Base-by-base conservation (phyloP, 2,329 filamentous ascomycete genomes). In the Colletotrichum coccodes region DNA sequence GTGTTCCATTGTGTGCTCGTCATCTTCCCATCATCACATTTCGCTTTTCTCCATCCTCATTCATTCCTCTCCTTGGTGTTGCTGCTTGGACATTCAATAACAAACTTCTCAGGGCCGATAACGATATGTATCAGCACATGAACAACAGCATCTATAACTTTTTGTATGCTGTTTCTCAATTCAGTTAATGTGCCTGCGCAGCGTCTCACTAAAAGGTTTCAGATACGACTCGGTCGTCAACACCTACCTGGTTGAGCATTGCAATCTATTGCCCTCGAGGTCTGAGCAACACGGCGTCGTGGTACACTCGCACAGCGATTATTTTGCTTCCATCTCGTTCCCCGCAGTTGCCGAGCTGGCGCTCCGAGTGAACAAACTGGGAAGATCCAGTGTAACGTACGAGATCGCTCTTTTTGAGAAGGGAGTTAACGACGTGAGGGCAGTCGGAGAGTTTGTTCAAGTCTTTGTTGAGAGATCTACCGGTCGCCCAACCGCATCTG, bases 81-180 rank as follows among this genome's bases (percentile, higher is more conserved):
- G 34, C 30, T 54, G 57, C 44, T 54, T 40, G 52, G 30, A 23
- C 44, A 65, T 52, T 65, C 56, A 50, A 53, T 70, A 60, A 71
- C 66, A 52, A 62, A 49, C 53, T 63, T 68, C 62, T 26, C 65
- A 95, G 94, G 94, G 91, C 89, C 78, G 94, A 97, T 80, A 97
- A 97, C 77, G 94, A 97, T 82, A 96, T 97, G 93, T 97, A 96
- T 80, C 87, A 93, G 70, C 95, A 98, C 78, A 90, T 97, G 85
- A 97, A 97, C 82, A 97, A 97, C 77, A 92, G 91, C 46, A 87
- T 96, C 61, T 97, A 97, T 80, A 93, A 93, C 75, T 91, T 92
- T 71, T 86, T 97, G 86, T 91, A 79, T 77, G 84, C 16, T 42
- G 56, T n/a, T 57, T 23, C 23, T 18, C 42, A 50, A 46, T 12